These are phyloP conservation scores for Globisporangium nodosum DNA, from an alignment of 352 stramenopile species.

Conservation along the genomic window DNA sequence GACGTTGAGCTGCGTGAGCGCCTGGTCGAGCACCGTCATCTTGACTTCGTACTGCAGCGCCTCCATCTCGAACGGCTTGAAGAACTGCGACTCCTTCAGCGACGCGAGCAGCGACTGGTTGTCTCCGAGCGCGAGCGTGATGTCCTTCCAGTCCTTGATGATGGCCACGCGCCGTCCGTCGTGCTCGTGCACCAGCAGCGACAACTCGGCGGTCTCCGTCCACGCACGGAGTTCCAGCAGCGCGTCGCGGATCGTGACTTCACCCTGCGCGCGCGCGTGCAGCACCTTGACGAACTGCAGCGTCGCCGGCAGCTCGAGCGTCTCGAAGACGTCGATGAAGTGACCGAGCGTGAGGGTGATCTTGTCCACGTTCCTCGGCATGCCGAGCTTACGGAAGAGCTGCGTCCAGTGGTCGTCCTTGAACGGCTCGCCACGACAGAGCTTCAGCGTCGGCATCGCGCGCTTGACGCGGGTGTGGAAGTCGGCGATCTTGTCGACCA, in stretches of 20 bases:
- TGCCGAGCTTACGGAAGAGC: conserved; percentile 89
- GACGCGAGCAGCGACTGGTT: conserved; percentile 93
- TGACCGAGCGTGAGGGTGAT: conserved; percentile 89
- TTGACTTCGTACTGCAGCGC: conserved; percentile 89
- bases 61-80: conserved; percentile 92
- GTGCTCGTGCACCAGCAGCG: conserved; percentile 86
- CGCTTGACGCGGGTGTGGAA: conserved; percentile 83
- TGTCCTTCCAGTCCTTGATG: conserved; percentile 95
- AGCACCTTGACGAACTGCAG: conserved; percentile 94
- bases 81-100: conserved; percentile 95
- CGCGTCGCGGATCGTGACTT: conserved; percentile 94
- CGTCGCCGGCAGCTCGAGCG: conserved; percentile 73
- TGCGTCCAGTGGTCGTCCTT: conserved; percentile 96
- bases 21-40: conserved; percentile 82
- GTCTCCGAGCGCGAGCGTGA: conserved; percentile 92
- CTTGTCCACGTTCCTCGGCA: conserved; percentile 81
- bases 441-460: conserved; percentile 90
- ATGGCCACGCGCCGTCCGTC: conserved; percentile 74
- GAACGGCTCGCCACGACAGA: conserved; percentile 92
- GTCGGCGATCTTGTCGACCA: conserved; percentile 74
- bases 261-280: conserved; percentile 83
- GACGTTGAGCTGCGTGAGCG: conserved; percentile 78
- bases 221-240: conserved; percentile 92
- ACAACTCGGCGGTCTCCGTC: conserved; percentile 89
- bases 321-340: conserved; percentile 79